Evolutionary conservation across 306 rosid genomes (phyloP).

Genomic region (Acacia confusa): DNA sequence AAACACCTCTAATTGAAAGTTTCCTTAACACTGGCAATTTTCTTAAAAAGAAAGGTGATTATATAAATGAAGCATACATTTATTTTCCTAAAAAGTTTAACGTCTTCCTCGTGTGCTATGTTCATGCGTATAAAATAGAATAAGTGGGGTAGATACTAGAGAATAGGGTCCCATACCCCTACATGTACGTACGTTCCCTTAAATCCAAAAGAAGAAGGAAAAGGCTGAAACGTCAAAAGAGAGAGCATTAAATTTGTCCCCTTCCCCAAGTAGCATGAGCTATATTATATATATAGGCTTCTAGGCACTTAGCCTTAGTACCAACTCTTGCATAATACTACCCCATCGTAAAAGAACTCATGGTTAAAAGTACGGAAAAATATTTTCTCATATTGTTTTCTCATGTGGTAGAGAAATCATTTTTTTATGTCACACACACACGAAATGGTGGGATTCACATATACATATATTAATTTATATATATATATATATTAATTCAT

Average conservation of each 20-base stretch:
- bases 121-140: not conserved
- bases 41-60: too few relatives aligned
- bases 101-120: not conserved
- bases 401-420: too few relatives aligned
- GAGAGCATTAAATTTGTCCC: constrained; percentile 41
- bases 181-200: not conserved
- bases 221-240: not conserved
- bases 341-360: too few relatives aligned
- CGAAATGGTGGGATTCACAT: too few relatives aligned
- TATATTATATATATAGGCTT: not conserved
- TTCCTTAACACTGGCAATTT: too few relatives aligned
- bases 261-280: constrained; percentile 14
- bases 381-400: too few relatives aligned
- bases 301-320: not conserved
- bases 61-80: too few relatives aligned
- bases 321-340: not conserved
- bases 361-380: too few relatives aligned
- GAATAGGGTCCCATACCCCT: not conserved
- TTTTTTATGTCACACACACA: too few relatives aligned
- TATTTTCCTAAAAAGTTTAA: not conserved
- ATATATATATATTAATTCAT: too few relatives aligned
- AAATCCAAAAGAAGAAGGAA: not conserved
- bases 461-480: too few relatives aligned
- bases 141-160: not conserved
- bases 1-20: too few relatives aligned